phyloP scores from a whole-genome alignment of 139 green algal species.

The Volvox reticuliferus region DNA sequence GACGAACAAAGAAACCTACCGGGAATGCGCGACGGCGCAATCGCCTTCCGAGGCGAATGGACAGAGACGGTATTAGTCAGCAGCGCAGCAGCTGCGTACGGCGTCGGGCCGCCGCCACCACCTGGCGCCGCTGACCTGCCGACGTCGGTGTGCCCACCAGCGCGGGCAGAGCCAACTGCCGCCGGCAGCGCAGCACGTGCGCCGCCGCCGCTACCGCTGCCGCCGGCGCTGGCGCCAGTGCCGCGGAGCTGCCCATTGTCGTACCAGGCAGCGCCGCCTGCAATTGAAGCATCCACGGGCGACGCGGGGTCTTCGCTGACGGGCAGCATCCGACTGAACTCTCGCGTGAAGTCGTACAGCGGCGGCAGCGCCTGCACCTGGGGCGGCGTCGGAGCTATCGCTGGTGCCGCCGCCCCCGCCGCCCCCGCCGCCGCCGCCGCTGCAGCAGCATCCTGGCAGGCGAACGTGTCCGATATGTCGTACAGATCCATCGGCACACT shows the following conservation, averaged over 20 bases:
- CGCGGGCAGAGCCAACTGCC: background rate
- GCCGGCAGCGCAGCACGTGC: background rate
- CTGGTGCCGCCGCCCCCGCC: background rate
- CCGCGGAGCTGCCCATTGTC: background rate
- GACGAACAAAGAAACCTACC: background rate
- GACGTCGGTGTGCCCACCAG: background rate
- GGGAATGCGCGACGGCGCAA: slow-evolving; percentile 17
- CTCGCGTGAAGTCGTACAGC: slow-evolving; percentile 37
- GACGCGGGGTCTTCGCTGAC: slow-evolving; percentile 33
- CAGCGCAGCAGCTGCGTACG: slow-evolving; percentile 31
- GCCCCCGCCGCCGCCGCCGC: background rate
- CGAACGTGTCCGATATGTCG: slow-evolving; percentile 3
- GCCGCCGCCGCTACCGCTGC: background rate
- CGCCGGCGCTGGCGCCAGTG: too few relatives aligned
- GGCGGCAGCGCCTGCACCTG: background rate
- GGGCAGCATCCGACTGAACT: slow-evolving; percentile 13
- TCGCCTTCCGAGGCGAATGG: slow-evolving; percentile 38
- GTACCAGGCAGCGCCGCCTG: background rate
- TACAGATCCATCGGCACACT: slow-evolving; percentile 30
- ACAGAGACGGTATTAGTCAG: slow-evolving; percentile 41
- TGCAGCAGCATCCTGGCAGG: background rate
- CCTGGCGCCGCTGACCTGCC: too few relatives aligned
- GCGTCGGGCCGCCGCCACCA: background rate
- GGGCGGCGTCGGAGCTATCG: too few relatives aligned
- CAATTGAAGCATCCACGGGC: background rate